Evolutionary conservation across 345 rosid genomes (phyloP).

Genomic region (Turnera subulata): DNA sequence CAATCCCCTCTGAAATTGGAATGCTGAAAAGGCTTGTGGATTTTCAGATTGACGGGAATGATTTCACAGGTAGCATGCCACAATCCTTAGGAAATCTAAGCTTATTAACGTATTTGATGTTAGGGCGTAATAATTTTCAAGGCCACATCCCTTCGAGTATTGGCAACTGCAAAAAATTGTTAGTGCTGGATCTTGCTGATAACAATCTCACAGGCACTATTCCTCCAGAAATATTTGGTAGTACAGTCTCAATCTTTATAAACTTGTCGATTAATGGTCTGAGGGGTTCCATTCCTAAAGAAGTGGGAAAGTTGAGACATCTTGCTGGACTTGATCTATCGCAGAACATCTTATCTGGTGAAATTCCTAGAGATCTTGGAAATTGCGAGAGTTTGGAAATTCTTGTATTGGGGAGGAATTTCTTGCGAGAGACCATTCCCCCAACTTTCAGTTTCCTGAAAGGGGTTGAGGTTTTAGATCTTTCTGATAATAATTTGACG

Average conservation of each 20-base stretch:
- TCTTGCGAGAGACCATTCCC: neutral
- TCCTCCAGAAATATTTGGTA: no score
- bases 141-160: no score
- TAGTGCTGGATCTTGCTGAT: no score
- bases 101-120: neutral
- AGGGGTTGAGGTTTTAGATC: neutral
- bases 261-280: no score
- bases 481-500: no score
- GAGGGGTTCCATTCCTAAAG: no score
- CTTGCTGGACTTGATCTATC: neutral
- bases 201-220: no score
- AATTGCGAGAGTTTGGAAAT: neutral
- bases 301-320: neutral
- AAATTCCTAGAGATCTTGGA: neutral
- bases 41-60: neutral
- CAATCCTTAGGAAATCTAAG: no score
- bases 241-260: no score
- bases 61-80: conserved; percentile 2
- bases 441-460: neutral
- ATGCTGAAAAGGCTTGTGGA: no score
- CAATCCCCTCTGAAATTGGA: conserved; percentile 1
- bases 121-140: neutral
- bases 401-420: neutral
- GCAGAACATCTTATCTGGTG: conserved; percentile 5
- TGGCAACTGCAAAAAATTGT: conserved; percentile 8